These are phyloP conservation scores for Austropuccinia psidii DNA, from an alignment of 1,284 basidiomycete species.

Conservation along the genomic window DNA sequence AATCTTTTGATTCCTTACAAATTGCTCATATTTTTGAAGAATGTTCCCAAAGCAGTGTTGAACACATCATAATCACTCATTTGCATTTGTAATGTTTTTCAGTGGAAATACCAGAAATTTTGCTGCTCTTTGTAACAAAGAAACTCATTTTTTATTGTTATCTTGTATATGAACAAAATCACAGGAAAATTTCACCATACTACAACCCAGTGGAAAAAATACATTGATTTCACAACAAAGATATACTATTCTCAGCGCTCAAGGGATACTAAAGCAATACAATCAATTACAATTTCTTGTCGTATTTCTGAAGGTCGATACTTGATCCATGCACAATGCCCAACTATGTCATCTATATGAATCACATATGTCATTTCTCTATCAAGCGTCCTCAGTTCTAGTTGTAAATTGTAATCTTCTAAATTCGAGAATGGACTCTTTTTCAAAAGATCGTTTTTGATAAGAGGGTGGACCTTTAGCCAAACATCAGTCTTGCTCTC, in stretches of 20 bases:
- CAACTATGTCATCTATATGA: neutral
- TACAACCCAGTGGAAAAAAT: too few species aligned
- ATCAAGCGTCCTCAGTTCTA: neutral
- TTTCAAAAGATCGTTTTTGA: neutral
- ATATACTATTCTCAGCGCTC: neutral
- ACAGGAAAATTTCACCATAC: too few species aligned
- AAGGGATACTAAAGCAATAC: neutral
- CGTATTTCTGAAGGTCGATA: neutral
- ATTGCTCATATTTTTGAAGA: too few species aligned
- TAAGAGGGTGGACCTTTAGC: conserved; percentile 6
- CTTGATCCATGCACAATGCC: conserved; percentile 31
- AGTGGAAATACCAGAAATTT: too few species aligned
- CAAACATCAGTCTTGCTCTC: neutral
- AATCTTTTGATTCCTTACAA: too few species aligned
- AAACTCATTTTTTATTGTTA: too few species aligned
- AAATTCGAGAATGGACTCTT: conserved; percentile 8
- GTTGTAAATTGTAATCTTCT: neutral
- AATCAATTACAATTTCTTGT: neutral
- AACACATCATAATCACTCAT: too few species aligned
- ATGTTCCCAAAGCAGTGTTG: too few species aligned
- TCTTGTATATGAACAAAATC: too few species aligned
- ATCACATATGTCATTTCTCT: neutral
- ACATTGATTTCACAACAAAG: too few species aligned
- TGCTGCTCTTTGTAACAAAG: too few species aligned
- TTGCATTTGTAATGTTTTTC: too few species aligned